Evolutionary conservation across 73 alveolate species (phyloP).

Genomic region (Diophrys appendiculata): DNA sequence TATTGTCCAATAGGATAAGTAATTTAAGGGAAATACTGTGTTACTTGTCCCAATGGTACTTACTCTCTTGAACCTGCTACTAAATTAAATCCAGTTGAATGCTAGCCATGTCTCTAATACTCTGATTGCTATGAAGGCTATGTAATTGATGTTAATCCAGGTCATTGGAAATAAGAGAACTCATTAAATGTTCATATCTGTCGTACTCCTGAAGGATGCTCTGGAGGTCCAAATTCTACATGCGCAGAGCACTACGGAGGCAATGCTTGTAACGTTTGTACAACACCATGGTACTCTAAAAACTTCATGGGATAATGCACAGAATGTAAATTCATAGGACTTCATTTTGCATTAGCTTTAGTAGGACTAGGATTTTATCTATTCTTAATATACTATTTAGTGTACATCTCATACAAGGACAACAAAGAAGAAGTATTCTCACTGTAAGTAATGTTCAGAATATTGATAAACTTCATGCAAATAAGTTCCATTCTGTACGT

Average conservation of each 20-base stretch:
- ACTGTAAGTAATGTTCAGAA: background rate
- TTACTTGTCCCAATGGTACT: background rate
- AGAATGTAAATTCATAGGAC: too few species aligned
- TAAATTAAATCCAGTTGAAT: background rate
- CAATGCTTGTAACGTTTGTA: background rate
- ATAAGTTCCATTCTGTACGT: background rate
- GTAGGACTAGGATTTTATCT: too few species aligned
- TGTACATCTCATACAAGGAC: background rate
- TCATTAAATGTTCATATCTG: background rate
- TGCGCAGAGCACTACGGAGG: background rate
- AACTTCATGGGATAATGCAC: too few species aligned
- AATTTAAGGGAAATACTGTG: background rate
- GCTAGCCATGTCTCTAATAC: background rate
- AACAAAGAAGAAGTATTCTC: background rate
- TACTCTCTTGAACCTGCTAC: background rate
- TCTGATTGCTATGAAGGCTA: background rate
- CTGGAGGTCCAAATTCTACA: background rate
- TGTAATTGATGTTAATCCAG: background rate
- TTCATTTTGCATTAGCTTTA: too few species aligned
- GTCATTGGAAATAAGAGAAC: background rate
- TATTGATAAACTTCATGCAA: background rate
- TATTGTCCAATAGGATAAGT: too few species aligned
- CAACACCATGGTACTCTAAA: too few species aligned
- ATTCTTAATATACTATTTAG: background rate
- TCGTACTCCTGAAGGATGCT: background rate